Evolutionary conservation across 176 grass and related monocot genomes (phyloP).

Genomic region (Elaeis guineensis): DNA sequence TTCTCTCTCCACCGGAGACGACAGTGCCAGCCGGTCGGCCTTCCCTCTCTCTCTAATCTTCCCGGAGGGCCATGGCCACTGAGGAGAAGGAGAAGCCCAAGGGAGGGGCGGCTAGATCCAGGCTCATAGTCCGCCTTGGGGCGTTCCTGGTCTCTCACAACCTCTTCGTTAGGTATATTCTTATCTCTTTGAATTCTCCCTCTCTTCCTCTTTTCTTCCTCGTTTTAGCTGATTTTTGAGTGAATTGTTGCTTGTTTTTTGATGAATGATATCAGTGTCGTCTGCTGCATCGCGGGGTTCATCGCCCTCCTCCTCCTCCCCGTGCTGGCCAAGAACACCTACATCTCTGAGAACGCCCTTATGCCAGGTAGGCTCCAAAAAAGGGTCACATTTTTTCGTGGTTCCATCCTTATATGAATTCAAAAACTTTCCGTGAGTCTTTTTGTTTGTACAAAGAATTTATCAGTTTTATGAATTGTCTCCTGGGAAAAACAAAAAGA

Average conservation of each 20-base stretch:
- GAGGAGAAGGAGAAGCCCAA: background rate
- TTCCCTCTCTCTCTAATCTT: too few relatives aligned
- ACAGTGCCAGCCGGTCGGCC: too few relatives aligned
- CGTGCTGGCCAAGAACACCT: constrained; percentile 80
- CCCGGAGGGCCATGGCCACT: background rate
- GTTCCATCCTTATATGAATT: too few relatives aligned
- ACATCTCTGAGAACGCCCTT: constrained; percentile 92
- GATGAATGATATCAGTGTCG: constrained; percentile 21
- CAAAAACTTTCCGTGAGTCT: too few relatives aligned
- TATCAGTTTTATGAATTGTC: too few relatives aligned
- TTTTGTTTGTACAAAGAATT: too few relatives aligned
- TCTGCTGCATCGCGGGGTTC: constrained; percentile 49
- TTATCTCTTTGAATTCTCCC: background rate
- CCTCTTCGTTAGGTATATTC: constrained; percentile 57
- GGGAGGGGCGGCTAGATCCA: constrained; percentile 26
- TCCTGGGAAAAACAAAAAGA: too few relatives aligned
- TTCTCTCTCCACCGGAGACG: too few relatives aligned
- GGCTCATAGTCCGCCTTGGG: constrained; percentile 82
- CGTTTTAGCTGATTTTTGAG: background rate
- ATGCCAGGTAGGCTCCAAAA: constrained; percentile 52
- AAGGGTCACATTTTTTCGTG: too few relatives aligned
- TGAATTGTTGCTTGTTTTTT: too few relatives aligned
- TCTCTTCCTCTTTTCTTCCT: constrained; percentile 3
- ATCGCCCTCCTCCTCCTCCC: constrained; percentile 61
- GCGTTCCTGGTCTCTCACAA: constrained; percentile 70